A percentile compares a stretch with the other conserved stretches of the same genome.
Evolutionary conservation across 2,329 filamentous ascomycete species (phyloP).

Genomic region (Podosphaera fusca): DNA sequence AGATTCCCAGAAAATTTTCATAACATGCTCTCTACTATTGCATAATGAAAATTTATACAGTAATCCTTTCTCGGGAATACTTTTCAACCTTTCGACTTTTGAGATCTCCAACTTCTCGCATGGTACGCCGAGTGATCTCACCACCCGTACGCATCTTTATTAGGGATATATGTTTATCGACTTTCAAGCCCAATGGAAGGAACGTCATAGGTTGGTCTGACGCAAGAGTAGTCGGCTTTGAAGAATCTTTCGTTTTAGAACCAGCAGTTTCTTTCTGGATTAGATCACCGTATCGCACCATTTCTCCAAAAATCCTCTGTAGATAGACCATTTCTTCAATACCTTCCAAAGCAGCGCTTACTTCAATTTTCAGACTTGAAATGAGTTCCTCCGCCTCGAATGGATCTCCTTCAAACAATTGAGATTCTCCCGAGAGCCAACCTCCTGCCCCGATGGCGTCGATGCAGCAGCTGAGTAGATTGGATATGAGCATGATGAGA

Average conservation of each 20-base stretch:
- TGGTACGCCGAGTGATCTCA: constrained; percentile 44
- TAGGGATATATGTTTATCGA: constrained; percentile 24
- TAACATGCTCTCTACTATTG: too few species aligned
- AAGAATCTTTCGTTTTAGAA: constrained; percentile 14
- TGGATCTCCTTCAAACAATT: constrained; percentile 24
- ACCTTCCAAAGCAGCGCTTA: constrained; percentile 47
- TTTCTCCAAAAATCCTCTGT: constrained; percentile 39
- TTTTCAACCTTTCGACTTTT: constrained; percentile 58
- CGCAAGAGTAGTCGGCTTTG: constrained; percentile 17
- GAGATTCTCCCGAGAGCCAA: constrained; percentile 42
- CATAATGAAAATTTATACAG: constrained; percentile 26
- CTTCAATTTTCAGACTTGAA: constrained; percentile 40
- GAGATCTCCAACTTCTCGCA: constrained; percentile 52
- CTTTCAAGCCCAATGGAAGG: constrained; percentile 42
- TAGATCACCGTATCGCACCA: constrained; percentile 33
- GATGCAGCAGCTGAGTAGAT: constrained; percentile 47
- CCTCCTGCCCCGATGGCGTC: constrained; percentile 54
- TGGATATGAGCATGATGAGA: constrained; percentile 46
- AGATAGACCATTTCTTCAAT: constrained; percentile 45
- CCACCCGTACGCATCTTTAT: constrained; percentile 44
- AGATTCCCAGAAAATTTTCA: background rate
- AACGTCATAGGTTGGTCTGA: constrained; percentile 19
- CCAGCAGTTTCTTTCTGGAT: constrained; percentile 7
- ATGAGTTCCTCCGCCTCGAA: constrained; percentile 38
- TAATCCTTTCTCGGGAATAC: constrained; percentile 63